Base-by-base conservation (phyloP, 352 stramenopile genomes). In the Globisporangium splendens region DNA sequence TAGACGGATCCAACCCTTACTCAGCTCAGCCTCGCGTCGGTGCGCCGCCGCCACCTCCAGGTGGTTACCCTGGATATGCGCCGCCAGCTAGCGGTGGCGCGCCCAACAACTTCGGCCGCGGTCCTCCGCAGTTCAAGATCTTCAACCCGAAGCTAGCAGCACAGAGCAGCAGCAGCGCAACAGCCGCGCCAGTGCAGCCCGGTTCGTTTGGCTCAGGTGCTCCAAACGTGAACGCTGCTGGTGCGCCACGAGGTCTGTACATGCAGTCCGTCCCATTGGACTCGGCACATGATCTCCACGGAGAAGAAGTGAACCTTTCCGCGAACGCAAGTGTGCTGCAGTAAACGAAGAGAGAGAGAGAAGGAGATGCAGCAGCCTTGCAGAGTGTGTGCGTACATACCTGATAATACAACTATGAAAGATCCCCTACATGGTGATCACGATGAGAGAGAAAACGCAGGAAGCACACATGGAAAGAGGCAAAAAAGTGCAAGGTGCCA, bases 121-220 rank as follows among this genome's bases (percentile, higher is more conserved):
- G 67, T 0, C 70, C 82, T 4, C 82, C 84, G 47, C 85, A 94
- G 61, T 94, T 94, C 63, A 94, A 93, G 73, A 94, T 94, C 62
- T 94, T 94, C 47, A 94, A 92, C 59, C 85, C 85, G 13, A 88
- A 87, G 63, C 56, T 88, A 18, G 73, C 75, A 10, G 72, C 61
- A 42, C 70, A 72, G 41, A 66, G 72, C 15, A 43, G 59, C 33
- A 63, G 50, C 21, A 35, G 44, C 63, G 51, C 60, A 14, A 46
- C 61, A 53, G 39, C 56, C 50, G 58, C 62, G 8, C 24, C 59
- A 49, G 33, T 33, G 59, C 28, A 20, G 4, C 46, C 60, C 28
- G 59, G 68, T 4, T 62, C 67, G 13, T 79, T 74, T 35, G 70
- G 74, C 28, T 55, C 59, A 0, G 59, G 52, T 2, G 59, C 59